Conservation (phyloP, 768 basidiomycete species). For the Psilocybe sp. region DNA sequence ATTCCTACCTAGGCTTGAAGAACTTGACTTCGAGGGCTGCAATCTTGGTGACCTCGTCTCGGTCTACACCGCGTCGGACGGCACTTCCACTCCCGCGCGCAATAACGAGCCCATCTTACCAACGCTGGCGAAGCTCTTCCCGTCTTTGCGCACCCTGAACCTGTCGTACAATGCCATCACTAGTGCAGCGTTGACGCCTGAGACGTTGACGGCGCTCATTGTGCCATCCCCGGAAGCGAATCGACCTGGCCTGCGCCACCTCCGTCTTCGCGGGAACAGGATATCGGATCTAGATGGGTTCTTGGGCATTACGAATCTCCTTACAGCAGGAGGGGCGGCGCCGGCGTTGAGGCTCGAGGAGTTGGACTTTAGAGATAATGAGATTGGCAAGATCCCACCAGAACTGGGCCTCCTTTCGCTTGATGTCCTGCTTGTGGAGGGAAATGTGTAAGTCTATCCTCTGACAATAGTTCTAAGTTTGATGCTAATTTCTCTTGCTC, state of each 20-base stretch:
- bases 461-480: background rate
- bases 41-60: constrained; percentile 59
- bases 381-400: constrained; percentile 64
- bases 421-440: constrained; percentile 82
- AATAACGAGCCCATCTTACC: constrained; percentile 55
- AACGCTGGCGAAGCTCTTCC: constrained; percentile 65
- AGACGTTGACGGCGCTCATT: constrained; percentile 48
- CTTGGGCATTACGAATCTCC: constrained; percentile 54
- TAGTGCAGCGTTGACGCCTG: constrained; percentile 45
- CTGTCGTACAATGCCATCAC: constrained; percentile 75
- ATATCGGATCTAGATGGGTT: constrained; percentile 63
- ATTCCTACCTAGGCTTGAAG: constrained; percentile 67
- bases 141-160: constrained; percentile 64
- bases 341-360: constrained; percentile 78
- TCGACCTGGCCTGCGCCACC: constrained; percentile 58
- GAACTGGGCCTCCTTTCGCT: constrained; percentile 73
- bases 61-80: constrained; percentile 34
- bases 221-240: constrained; percentile 34
- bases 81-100: constrained; percentile 36
- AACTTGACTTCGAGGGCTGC: constrained; percentile 73
- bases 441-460: constrained; percentile 62
- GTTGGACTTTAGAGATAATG: constrained; percentile 80
- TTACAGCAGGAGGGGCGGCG: constrained; percentile 62
- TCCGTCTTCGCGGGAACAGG: constrained; percentile 68
- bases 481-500: constrained; percentile 1